Conservation (phyloP, 2,329 filamentous ascomycete genomes). For the Aspergillus sp. region DNA sequence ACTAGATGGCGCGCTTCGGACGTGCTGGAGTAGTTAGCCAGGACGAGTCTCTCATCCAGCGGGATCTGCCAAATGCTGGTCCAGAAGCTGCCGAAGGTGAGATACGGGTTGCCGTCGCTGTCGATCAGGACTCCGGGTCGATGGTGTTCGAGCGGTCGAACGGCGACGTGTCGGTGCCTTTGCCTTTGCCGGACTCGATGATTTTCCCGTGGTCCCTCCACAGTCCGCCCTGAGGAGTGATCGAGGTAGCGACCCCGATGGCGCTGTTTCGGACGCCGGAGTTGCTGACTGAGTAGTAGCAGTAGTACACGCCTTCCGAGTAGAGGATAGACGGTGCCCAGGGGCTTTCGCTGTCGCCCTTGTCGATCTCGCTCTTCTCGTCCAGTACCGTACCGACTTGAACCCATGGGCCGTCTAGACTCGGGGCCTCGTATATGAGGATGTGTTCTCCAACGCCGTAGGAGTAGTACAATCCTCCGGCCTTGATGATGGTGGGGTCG, state of each 20-base stretch:
- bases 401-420: constrained; percentile 24
- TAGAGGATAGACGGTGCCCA: constrained; percentile 54
- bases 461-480: constrained; percentile 19
- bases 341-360: constrained; percentile 22
- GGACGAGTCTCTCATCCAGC: constrained; percentile 29
- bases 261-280: constrained; percentile 54
- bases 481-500: constrained; percentile 23
- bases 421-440: constrained; percentile 18
- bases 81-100: constrained; percentile 64
- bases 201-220: constrained; percentile 30
- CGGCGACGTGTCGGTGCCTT: constrained; percentile 15
- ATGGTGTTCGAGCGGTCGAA: constrained; percentile 50
- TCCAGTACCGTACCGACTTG: constrained; percentile 19
- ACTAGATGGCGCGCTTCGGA: constrained; percentile 20
- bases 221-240: constrained; percentile 22
- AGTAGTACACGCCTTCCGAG: constrained; percentile 50
- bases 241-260: constrained; percentile 50
- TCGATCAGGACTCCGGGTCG: constrained; percentile 46
- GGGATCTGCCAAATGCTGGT: constrained; percentile 52
- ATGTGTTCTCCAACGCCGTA: constrained; percentile 26
- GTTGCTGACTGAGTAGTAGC: constrained; percentile 56
- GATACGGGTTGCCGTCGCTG: constrained; percentile 29
- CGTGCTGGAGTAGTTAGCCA: constrained; percentile 10
- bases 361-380: constrained; percentile 22
- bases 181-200: constrained; percentile 24